Percentiles rank a stretch among this genome's conserved stretches.
phyloP scores from a whole-genome alignment of 164 flowering plant genomes.

The Sextonia rubra region DNA sequence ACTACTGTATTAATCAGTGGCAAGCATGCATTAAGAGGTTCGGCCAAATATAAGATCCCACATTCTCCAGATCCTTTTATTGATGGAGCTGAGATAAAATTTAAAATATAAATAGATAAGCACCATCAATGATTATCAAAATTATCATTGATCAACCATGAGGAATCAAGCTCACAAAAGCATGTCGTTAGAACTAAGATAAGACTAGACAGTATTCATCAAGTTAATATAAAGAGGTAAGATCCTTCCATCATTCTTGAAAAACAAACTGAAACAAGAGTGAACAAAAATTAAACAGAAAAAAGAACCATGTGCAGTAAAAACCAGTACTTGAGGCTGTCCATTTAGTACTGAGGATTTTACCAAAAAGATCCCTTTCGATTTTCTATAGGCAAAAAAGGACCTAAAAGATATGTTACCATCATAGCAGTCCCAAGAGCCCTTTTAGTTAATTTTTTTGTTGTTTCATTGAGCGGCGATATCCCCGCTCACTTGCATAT shows the following conservation, averaged over 20 bases:
- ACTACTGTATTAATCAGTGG: slow-evolving; percentile 41
- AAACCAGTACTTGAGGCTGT: too few relatives aligned
- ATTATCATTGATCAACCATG: background rate
- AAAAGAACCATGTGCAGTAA: too few relatives aligned
- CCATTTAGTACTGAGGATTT: too few relatives aligned
- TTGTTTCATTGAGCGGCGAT: too few relatives aligned
- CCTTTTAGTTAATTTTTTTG: too few relatives aligned
- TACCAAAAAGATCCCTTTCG: too few relatives aligned
- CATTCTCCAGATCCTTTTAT: slow-evolving; percentile 57
- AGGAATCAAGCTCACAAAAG: background rate
- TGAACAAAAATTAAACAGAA: too few relatives aligned
- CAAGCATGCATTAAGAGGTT: slow-evolving; percentile 82
- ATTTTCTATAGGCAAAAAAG: too few relatives aligned
- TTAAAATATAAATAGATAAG: slow-evolving; percentile 4
- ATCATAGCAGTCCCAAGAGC: too few relatives aligned
- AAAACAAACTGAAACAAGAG: background rate
- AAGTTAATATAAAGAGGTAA: background rate
- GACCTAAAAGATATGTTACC: too few relatives aligned
- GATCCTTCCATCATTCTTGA: slow-evolving; percentile 1
- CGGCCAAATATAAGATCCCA: slow-evolving; percentile 63
- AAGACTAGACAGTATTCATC: background rate
- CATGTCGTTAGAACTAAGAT: background rate
- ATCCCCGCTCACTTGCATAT: too few relatives aligned
- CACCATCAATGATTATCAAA: background rate
- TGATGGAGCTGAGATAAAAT: slow-evolving; percentile 57